Evolutionary conservation across 1,284 basidiomycete species (phyloP).

Genomic region (Psilocybe mexicana): DNA sequence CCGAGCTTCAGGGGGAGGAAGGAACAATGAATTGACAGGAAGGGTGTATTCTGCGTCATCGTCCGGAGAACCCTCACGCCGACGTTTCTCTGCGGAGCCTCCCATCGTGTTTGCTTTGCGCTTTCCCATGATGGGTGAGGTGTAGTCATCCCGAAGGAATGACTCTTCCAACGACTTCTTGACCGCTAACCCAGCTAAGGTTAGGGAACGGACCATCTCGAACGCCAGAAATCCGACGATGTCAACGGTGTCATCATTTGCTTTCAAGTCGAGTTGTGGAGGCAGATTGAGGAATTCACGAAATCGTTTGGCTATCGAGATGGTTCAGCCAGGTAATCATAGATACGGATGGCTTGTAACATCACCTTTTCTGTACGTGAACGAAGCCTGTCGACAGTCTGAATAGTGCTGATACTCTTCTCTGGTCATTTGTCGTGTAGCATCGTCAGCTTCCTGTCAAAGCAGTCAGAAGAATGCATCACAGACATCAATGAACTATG

Average conservation of each 20-base stretch:
- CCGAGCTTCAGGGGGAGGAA: constrained; percentile 77
- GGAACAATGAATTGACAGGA: constrained; percentile 72
- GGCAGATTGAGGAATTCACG: constrained; percentile 95
- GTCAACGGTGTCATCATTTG: constrained; percentile 94
- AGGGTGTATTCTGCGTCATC: constrained; percentile 60
- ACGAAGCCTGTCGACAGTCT: constrained; percentile 95
- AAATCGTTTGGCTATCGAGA: constrained; percentile 81
- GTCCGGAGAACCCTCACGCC: constrained; percentile 59
- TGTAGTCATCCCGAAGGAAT: constrained; percentile 64
- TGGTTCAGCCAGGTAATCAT: not conserved
- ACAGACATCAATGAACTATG: not conserved
- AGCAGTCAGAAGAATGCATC: not conserved
- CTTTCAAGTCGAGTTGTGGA: constrained; percentile 84
- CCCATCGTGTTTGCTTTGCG: constrained; percentile 52
- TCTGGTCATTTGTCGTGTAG: constrained; percentile 93
- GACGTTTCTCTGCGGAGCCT: constrained; percentile 59
- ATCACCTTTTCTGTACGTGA: constrained; percentile 92
- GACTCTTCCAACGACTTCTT: constrained; percentile 79
- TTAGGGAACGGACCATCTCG: constrained; percentile 94
- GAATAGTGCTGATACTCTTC: constrained; percentile 98
- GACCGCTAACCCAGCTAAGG: constrained; percentile 82
- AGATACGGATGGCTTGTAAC: not conserved
- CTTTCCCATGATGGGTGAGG: constrained; percentile 66
- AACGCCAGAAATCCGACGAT: constrained; percentile 97
- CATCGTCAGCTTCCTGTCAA: constrained; percentile 87